Percentiles rank a stretch among this genome's conserved stretches.
Conservation (phyloP, 441 rosid genomes). For the Aleurites moluccanus region DNA sequence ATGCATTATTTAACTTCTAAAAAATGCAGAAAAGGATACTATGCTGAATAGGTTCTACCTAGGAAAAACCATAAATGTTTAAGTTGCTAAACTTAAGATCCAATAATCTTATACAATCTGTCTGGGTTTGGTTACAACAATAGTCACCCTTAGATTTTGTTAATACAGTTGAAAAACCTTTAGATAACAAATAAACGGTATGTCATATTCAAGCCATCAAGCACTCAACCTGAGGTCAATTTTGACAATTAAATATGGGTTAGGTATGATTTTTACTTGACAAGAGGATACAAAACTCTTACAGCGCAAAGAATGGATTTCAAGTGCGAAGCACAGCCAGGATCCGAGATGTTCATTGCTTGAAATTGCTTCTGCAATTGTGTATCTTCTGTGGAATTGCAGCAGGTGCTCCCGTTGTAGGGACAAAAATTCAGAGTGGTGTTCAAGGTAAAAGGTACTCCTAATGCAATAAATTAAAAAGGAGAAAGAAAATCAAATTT, state of each 20-base stretch:
- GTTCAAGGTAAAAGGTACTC: slow-evolving; percentile 59
- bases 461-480: slow-evolving; percentile 34
- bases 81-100: neutral
- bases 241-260: slow-evolving; percentile 1
- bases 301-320: slow-evolving; percentile 88
- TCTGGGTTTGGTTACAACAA: neutral
- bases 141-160: neutral
- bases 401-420: slow-evolving; percentile 78
- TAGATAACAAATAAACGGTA: neutral
- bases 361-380: slow-evolving; percentile 62
- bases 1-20: neutral
- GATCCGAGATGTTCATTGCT: slow-evolving; percentile 67
- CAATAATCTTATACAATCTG: neutral
- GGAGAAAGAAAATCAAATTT: slow-evolving; percentile 7
- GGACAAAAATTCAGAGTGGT: slow-evolving; percentile 71
- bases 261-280: neutral
- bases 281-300: slow-evolving; percentile 26
- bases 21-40: neutral
- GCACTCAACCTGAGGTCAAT: slow-evolving; percentile 9
- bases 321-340: slow-evolving; percentile 61
- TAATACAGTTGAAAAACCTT: neutral
- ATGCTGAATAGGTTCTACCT: slow-evolving; percentile 1
- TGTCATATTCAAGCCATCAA: neutral
- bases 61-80: neutral
- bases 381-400: slow-evolving; percentile 68